phyloP scores from a whole-genome alignment of 148 eudicot genomes.

The Limonium bicolor region DNA sequence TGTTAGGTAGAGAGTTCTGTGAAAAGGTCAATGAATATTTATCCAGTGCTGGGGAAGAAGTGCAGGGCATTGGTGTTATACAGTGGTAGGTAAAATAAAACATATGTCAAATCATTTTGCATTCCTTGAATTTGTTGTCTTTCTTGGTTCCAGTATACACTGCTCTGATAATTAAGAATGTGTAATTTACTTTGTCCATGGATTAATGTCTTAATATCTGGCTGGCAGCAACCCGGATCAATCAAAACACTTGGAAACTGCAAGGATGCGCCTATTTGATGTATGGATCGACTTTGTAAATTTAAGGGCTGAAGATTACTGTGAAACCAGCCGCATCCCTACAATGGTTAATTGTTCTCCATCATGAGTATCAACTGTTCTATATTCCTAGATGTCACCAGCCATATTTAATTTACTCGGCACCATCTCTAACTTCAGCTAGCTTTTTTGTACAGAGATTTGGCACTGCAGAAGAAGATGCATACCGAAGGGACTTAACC shows the following conservation, averaged over 20 bases:
- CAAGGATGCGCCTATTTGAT: slow-evolving; percentile 83
- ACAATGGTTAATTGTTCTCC: slow-evolving; percentile 48
- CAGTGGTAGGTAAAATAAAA: slow-evolving; percentile 72
- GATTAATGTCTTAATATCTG: not conserved
- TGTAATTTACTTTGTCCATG: not conserved
- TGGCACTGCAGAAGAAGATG: slow-evolving; percentile 95
- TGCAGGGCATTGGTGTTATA: slow-evolving; percentile 65
- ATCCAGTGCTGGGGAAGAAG: slow-evolving; percentile 49
- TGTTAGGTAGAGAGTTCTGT: slow-evolving; percentile 82
- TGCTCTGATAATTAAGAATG: no score
- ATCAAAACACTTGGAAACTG: slow-evolving; percentile 98
- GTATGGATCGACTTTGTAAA: slow-evolving; percentile 88
- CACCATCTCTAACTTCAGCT: not conserved
- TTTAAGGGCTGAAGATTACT: slow-evolving; percentile 81
- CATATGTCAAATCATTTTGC: slow-evolving; percentile 2
- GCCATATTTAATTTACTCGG: not conserved
- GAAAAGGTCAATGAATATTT: slow-evolving; percentile 78
- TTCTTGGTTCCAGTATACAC: no score
- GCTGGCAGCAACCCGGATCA: slow-evolving; percentile 91
- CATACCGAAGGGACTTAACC: slow-evolving; percentile 89
- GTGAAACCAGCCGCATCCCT: slow-evolving; percentile 92
- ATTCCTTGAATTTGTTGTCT: not conserved
- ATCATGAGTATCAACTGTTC: not conserved
- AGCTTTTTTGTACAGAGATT: slow-evolving; percentile 43
- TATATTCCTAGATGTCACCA: not conserved